These are phyloP conservation scores for Trametes elegans DNA, from an alignment of 768 basidiomycete genomes.

Conservation along the genomic window DNA sequence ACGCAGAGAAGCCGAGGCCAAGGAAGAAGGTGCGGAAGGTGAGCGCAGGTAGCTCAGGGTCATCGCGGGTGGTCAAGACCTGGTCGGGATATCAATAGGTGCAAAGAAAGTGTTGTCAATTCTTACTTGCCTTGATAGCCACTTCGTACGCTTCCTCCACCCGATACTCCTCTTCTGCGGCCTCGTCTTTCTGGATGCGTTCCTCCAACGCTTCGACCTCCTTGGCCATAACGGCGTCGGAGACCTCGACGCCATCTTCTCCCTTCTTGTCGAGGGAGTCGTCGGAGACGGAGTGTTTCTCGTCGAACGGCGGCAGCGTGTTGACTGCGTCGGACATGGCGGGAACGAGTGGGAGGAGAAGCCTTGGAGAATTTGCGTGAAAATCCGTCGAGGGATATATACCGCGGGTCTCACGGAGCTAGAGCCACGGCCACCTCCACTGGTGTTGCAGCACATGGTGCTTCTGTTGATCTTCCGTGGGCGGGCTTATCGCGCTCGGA, in stretches of 20 bases:
- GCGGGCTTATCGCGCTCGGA: conserved; percentile 6
- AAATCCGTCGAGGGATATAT: conserved; percentile 4
- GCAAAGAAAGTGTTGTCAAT: neutral
- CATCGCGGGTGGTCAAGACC: conserved; percentile 37
- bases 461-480: neutral
- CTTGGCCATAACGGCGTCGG: conserved; percentile 27
- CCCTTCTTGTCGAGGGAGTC: conserved; percentile 24
- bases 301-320: conserved; percentile 19
- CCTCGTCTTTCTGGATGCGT: conserved; percentile 31
- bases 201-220: conserved; percentile 32
- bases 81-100: neutral
- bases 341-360: conserved; percentile 5
- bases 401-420: neutral
- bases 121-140: conserved; percentile 35
- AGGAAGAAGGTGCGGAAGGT: conserved; percentile 60
- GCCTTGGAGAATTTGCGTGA: conserved; percentile 2
- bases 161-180: conserved; percentile 35
- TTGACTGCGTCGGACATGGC: conserved; percentile 17
- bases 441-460: conserved; percentile 17
- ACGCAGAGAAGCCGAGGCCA: conserved; percentile 52
- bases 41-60: conserved; percentile 40
- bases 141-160: conserved; percentile 39
- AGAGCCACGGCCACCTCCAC: neutral
- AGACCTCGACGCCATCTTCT: conserved; percentile 16
- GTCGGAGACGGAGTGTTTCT: conserved; percentile 23